phyloP scores from a whole-genome alignment of 1,284 basidiomycete genomes.

The Microbotryum scabiosae region DNA sequence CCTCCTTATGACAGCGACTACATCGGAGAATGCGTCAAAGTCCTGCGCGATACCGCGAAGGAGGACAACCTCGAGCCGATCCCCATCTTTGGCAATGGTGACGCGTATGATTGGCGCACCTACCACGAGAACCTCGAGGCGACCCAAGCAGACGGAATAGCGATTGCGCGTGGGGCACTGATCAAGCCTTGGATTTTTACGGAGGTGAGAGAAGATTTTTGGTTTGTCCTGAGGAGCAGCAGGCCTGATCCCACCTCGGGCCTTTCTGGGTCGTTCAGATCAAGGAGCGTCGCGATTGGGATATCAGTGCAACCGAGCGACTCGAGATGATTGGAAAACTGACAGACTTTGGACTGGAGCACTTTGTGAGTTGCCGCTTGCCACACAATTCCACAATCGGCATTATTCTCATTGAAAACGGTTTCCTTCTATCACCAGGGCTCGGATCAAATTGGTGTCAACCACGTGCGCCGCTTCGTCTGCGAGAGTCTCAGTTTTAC shows the following conservation, averaged over 20 bases:
- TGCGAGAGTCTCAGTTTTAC: conserved; percentile 93
- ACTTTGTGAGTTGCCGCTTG: conserved; percentile 26
- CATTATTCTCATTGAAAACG: too few species aligned
- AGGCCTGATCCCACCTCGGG: too few species aligned
- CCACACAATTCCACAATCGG: too few species aligned
- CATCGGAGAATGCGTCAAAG: conserved; percentile 74
- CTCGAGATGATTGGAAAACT: conserved; percentile 76
- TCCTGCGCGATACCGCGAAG: conserved; percentile 65
- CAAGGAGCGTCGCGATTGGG: conserved; percentile 81
- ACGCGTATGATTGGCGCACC: conserved; percentile 78
- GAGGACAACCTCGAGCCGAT: conserved; percentile 70
- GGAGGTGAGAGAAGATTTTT: conserved; percentile 43
- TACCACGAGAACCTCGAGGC: conserved; percentile 70
- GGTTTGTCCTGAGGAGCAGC: too few species aligned
- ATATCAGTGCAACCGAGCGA: conserved; percentile 84
- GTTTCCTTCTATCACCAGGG: conserved; percentile 50
- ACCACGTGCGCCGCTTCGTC: conserved; percentile 85
- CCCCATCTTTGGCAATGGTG: conserved; percentile 92
- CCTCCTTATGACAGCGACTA: conserved; percentile 37
- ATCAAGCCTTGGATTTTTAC: conserved; percentile 98
- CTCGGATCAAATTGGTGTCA: conserved; percentile 80
- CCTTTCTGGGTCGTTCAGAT: too few species aligned
- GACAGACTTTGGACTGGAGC: conserved; percentile 44
- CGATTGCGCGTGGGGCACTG: conserved; percentile 88
- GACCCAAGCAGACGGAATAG: conserved; percentile 82